phyloP scores from a whole-genome alignment of 2,329 filamentous ascomycete genomes.

The Calonectria pseudoreteaudii region DNA sequence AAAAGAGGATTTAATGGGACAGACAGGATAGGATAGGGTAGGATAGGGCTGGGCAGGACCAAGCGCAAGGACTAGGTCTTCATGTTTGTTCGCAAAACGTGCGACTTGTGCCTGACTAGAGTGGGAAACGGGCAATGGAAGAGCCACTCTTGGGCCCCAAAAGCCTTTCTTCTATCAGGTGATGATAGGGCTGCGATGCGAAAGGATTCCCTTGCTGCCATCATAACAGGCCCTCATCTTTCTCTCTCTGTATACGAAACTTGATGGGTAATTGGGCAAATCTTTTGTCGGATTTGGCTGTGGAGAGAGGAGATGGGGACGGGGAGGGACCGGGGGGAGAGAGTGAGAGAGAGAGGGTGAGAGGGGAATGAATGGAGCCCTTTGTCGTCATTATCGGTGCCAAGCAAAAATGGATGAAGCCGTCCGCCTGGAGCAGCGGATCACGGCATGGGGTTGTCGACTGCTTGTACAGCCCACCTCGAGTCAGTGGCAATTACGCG shows the following conservation, averaged over 20 bases:
- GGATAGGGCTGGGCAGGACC: too few relatives aligned
- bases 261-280: not conserved
- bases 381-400: slow-evolving; percentile 1
- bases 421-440: slow-evolving; percentile 1
- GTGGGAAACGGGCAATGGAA: not conserved
- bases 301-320: not conserved
- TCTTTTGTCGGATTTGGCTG: not conserved
- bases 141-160: not conserved
- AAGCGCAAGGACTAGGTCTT: not conserved
- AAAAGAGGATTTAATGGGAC: not conserved
- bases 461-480: not conserved
- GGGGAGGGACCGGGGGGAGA: too few relatives aligned
- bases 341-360: too few relatives aligned
- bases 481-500: slow-evolving; percentile 8
- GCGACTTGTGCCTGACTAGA: not conserved
- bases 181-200: not conserved
- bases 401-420: not conserved
- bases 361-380: not conserved
- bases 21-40: not conserved
- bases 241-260: not conserved
- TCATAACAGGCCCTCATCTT: not conserved
- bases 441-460: not conserved
- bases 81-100: not conserved
- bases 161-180: not conserved
- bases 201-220: not conserved